Percentiles rank a stretch among this genome's conserved stretches.
These are phyloP conservation scores for Styphnolobium japonicum DNA, from an alignment of 306 rosid species.

Conservation along the genomic window DNA sequence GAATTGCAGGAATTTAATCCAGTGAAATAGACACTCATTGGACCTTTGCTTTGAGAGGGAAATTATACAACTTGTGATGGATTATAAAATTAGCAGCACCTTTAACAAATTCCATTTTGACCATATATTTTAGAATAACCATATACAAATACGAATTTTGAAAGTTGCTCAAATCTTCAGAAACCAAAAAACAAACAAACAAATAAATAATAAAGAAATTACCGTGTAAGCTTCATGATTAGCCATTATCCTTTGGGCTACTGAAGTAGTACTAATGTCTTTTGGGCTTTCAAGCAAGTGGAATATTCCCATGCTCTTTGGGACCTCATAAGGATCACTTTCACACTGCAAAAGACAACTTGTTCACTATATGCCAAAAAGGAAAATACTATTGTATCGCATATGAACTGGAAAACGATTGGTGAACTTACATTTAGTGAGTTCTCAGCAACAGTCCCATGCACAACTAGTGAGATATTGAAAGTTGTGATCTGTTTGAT, in stretches of 20 bases:
- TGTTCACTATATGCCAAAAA: conserved; percentile 2
- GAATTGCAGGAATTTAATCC: not conserved
- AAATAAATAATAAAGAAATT: not conserved
- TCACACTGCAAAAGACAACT: conserved; percentile 51
- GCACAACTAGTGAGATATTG: conserved; percentile 79
- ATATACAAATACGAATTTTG: not conserved
- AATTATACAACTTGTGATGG: not conserved
- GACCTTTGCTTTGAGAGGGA: not conserved
- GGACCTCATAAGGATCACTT: conserved; percentile 74
- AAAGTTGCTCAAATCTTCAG: not conserved
- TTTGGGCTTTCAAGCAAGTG: conserved; percentile 85
- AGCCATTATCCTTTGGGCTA: conserved; percentile 88
- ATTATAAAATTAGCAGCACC: not conserved
- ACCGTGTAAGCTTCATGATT: conserved; percentile 94
- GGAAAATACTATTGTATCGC: conserved; percentile 2
- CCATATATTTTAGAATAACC: not conserved
- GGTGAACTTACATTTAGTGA: conserved; percentile 50
- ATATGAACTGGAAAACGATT: not conserved
- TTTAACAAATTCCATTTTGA: not conserved
- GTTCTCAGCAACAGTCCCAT: conserved; percentile 83
- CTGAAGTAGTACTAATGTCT: conserved; percentile 67
- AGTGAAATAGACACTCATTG: not conserved
- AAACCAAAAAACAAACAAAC: too few species aligned
- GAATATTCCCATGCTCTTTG: conserved; percentile 86
- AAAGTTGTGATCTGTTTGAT: conserved; percentile 85